Evolutionary conservation across 2,329 filamentous ascomycete genomes (phyloP), one percentile per base, ranked within the genome.

Genomic region (Pyrenophora tritici-repentis): DNA sequence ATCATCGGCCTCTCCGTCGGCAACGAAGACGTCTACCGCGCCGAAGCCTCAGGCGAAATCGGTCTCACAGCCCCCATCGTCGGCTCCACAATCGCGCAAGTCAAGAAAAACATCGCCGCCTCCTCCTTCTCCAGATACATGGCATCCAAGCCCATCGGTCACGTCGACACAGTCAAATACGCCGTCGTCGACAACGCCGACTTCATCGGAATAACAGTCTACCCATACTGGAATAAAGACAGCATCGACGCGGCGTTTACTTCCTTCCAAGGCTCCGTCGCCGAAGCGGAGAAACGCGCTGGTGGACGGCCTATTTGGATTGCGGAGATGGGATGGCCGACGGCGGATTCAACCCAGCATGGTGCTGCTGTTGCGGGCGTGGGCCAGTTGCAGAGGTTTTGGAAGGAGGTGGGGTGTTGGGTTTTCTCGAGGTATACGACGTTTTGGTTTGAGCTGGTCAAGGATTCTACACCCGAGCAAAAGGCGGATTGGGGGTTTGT

Each of bases 11-110:
- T 74, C 1, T 68, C 69, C 0, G 63, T 74, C 2, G 71, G 72
- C 1, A 72, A 58, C 42, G 71, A 74, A 47, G 71, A 73, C 17
- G 50, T 93, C 24, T 92, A 92, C 79, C 86, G 89, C 35, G 61
- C 50, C 13, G 49, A 59, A 7, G 29, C 38, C 9, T 37, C 38
- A 3, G 63, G 76, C 86, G 88, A 2, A 79, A 82, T 22, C n/a
- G 86, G 80, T 9, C 87, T 88, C 45, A 80, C 86, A 45, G 82
- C 83, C 62, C 73, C 82, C 0, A 81, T 84, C 29, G 76, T 95
- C 35, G 80, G 83, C 55, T 67, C 75, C 42, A 91, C 90, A 73
- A 60, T 72, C 34, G 47, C 54, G 1, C 47, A 55, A 17, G 63
- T 72, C 5, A 61, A 55, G 13, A 42, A 58, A 3, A 35, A 81